Percentiles rank a stretch among this genome's conserved stretches.
These are phyloP conservation scores for Nemophila menziesii DNA, from an alignment of 257 asterid species.

Conservation along the genomic window DNA sequence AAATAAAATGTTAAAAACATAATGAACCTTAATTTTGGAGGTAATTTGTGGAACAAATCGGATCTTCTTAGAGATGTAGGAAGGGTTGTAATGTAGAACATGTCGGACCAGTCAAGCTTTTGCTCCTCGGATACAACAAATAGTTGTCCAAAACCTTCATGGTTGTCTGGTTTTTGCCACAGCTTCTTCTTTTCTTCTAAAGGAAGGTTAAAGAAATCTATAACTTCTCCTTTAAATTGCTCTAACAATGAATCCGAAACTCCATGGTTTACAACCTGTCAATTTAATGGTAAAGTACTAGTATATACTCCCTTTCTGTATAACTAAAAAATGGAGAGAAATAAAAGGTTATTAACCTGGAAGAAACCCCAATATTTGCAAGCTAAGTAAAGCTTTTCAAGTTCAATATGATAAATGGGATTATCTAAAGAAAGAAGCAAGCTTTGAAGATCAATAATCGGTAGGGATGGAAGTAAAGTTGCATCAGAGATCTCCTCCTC, in stretches of 20 bases:
- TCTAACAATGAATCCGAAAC: conserved; percentile 25
- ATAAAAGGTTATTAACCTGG: conserved; percentile 25
- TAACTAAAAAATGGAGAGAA: too few relatives aligned
- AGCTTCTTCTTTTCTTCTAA: conserved; percentile 30
- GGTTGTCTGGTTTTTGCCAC: conserved; percentile 36
- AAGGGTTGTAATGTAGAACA: conserved; percentile 35
- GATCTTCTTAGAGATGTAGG: conserved; percentile 21
- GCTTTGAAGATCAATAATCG: conserved; percentile 24
- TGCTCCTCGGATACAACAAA: conserved; percentile 45
- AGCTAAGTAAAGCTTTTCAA: conserved; percentile 35
- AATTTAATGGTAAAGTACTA: too few relatives aligned
- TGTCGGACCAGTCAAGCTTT: conserved; percentile 54
- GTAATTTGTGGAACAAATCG: conserved; percentile 25
- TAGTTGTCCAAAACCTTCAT: conserved; percentile 45
- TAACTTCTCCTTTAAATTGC: conserved; percentile 22
- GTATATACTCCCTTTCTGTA: too few relatives aligned
- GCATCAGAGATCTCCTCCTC: neutral
- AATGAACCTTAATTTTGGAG: conserved; percentile 28
- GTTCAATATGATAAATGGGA: conserved; percentile 18
- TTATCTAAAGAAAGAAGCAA: conserved; percentile 15
- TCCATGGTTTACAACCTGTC: conserved; percentile 37
- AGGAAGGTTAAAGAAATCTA: conserved; percentile 23
- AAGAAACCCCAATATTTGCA: conserved; percentile 60
- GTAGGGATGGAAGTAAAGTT: conserved; percentile 6
- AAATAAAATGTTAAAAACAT: conserved; percentile 1